Evolutionary conservation across 345 rosid genomes (phyloP).

Genomic region (Eucalyptus cladocalyx): DNA sequence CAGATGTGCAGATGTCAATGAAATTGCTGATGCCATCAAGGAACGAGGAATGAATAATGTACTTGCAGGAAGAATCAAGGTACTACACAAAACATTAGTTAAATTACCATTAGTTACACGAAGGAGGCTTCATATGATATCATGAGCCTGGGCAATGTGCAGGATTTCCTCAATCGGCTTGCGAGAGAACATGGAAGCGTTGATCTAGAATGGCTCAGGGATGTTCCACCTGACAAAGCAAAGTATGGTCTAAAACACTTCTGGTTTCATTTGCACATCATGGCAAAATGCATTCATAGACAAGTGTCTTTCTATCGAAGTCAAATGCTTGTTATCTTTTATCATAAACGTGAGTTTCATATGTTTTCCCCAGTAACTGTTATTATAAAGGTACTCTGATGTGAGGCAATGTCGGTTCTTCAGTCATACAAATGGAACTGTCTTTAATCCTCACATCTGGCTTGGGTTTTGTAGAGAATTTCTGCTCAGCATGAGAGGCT

Average conservation of each 20-base stretch:
- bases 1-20: constrained; percentile 41
- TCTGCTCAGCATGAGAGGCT: constrained; percentile 70
- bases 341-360: not conserved
- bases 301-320: not conserved
- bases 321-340: not conserved
- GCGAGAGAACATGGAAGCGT: constrained; percentile 61
- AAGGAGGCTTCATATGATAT: not conserved
- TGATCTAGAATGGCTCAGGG: constrained; percentile 95
- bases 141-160: constrained; percentile 9
- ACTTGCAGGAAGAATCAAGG: constrained; percentile 91
- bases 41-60: constrained; percentile 87
- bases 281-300: not conserved
- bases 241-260: constrained; percentile 43
- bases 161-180: constrained; percentile 80
- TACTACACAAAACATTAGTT: not conserved
- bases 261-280: not conserved
- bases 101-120: not conserved
- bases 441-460: not conserved
- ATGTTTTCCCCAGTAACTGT: not conserved
- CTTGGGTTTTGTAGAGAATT: constrained; percentile 49
- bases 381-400: not conserved
- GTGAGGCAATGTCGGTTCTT: not conserved
- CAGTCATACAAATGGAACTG: not conserved
- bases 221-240: constrained; percentile 84
- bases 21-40: constrained; percentile 67